These are phyloP conservation scores for Acanthamoeba culbertsoni DNA, from an alignment of 208 protist species.

Conservation along the genomic window DNA sequence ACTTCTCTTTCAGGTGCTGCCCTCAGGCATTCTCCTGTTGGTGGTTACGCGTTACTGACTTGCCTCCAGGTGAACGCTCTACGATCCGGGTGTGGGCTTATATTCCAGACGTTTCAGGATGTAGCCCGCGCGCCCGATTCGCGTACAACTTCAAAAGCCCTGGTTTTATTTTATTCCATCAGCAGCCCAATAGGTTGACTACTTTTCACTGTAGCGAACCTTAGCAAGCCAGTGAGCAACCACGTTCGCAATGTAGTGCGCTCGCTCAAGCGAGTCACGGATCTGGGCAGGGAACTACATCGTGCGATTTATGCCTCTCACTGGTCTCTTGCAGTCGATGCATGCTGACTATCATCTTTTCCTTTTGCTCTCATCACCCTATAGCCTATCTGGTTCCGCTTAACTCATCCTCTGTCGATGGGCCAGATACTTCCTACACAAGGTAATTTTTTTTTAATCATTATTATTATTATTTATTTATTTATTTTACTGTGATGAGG, in stretches of 20 bases:
- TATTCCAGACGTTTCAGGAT: conserved; percentile 25
- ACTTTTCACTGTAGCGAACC: not conserved
- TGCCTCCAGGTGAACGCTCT: not conserved
- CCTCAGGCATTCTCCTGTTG: not conserved
- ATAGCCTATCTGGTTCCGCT: not conserved
- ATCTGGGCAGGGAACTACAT: conserved; percentile 5
- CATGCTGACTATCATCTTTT: not conserved
- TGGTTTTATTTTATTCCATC: not conserved
- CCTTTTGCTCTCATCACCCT: not conserved
- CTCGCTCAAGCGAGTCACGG: not conserved
- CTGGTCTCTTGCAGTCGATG: not conserved
- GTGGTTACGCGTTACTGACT: not conserved
- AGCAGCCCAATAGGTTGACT: no score
- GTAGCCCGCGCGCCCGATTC: not conserved
- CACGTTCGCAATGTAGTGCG: not conserved
- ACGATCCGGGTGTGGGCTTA: not conserved
- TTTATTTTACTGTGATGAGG: no score
- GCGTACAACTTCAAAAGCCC: not conserved
- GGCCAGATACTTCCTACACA: not conserved
- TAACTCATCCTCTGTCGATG: not conserved
- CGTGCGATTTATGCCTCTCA: not conserved
- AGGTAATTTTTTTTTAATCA: no score
- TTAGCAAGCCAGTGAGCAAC: conserved; percentile 1
- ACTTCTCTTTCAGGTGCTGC: not conserved
- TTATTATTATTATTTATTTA: no score